phyloP scores from a whole-genome alignment of 768 basidiomycete species.

The Suillus brevipes region DNA sequence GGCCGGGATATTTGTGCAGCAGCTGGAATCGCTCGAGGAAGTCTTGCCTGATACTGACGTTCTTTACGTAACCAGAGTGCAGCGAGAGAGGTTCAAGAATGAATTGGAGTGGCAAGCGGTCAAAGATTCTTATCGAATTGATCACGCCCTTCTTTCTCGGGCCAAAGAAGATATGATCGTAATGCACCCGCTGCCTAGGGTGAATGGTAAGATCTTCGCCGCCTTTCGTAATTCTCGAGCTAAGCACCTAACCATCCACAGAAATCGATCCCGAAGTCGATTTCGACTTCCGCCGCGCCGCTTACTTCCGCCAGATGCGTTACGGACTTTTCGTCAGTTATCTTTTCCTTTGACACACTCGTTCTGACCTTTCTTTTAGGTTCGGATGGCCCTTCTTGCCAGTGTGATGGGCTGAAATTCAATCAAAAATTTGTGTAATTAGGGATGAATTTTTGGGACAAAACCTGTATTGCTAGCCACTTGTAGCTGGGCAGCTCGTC shows the following conservation, averaged over 20 bases:
- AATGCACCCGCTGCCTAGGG: conserved; percentile 97
- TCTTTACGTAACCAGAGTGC: conserved; percentile 93
- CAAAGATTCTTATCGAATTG: conserved; percentile 89
- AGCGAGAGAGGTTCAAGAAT: conserved; percentile 87
- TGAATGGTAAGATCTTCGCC: conserved; percentile 62
- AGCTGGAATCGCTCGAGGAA: conserved; percentile 88
- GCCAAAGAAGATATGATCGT: conserved; percentile 98
- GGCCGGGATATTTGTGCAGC: conserved; percentile 74
- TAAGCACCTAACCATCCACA: conserved; percentile 32
- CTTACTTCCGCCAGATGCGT: conserved; percentile 98
- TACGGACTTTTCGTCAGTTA: conserved; percentile 94
- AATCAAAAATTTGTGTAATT: not conserved
- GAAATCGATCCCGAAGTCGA: conserved; percentile 99
- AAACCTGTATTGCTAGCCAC: not conserved
- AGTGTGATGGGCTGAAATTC: conserved; percentile 50
- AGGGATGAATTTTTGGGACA: not conserved
- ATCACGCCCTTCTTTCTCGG: conserved; percentile 88
- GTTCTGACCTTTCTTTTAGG: conserved; percentile 29
- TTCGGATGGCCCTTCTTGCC: conserved; percentile 79
- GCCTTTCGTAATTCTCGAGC: not conserved
- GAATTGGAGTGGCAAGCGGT: conserved; percentile 86
- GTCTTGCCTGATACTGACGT: conserved; percentile 93
- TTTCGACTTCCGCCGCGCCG: conserved; percentile 90
- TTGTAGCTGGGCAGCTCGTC: not conserved
- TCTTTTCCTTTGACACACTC: not conserved